Base-by-base conservation (phyloP, 306 rosid species). In the Rubus idaeus region DNA sequence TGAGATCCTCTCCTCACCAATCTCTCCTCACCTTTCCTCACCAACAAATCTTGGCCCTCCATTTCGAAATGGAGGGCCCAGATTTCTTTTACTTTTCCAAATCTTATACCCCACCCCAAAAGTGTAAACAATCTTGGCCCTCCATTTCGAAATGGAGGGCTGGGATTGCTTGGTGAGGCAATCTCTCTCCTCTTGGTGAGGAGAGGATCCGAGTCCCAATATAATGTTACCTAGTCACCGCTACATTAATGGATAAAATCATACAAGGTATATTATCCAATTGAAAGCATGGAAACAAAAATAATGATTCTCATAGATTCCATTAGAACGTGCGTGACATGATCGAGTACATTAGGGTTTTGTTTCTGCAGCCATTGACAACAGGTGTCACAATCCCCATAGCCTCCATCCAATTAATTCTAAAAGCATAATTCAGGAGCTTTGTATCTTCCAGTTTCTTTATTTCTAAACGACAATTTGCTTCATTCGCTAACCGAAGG, bases 321-420 rank as follows among this genome's bases (percentile, higher is more conserved):
- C 70, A 65, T 40, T 42, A 42, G 76, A 82, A 77, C 85, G 85
- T 82, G 82, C 85, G 73, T 40, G 40, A 12, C 85, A 77, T 73
- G 79, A 77, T 73, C 71, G 53, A 52, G 18, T 20, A 23, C 8
- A 10, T 52, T 2, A 26, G 26, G 18, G 49, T 12, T 50, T 53
- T 30, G 46, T 23, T 45, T 20, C 52, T 45, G 62, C 69, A 49
- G 47, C 35, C 56, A 41, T 46, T 56, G 30, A 45, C 63, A 39
- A n/a, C 39, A 78, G 39, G 74, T 73, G 78, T 40, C 75, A 11
- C 14, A 58, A 50, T 20, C 55, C 41, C 71, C 71, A 74, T 23
- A 6, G 56, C 46, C 30, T 30, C 39, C 7, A 11, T 16, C 44
- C 62, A 41, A 45, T 13, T 73, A 53, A n/a, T 53, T 30, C 44